A percentile compares a stretch with the other conserved stretches of the same genome.
Evolutionary conservation across 345 rosid genomes (phyloP).

Genomic region (Limnanthes douglasii): DNA sequence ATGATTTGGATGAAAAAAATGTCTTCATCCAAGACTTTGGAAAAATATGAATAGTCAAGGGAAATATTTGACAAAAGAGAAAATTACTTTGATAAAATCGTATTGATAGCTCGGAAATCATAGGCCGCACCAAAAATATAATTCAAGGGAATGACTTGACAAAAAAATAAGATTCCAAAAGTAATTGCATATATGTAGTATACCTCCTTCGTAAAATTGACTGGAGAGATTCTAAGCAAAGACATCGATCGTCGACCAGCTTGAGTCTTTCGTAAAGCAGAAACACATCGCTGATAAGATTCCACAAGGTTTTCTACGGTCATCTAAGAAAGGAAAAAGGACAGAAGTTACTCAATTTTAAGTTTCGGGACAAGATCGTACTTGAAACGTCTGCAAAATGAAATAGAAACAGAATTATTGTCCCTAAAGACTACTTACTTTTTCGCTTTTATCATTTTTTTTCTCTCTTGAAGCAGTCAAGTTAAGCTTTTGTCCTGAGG

Average conservation of each 20-base stretch:
- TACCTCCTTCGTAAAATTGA: slow-evolving; percentile 88
- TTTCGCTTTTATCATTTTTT: slow-evolving; percentile 26
- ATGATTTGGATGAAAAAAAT: no score
- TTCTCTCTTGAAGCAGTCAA: slow-evolving; percentile 15
- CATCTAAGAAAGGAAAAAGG: slow-evolving; percentile 30
- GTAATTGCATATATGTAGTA: no score
- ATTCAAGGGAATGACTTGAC: no score
- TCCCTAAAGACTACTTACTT: slow-evolving; percentile 30
- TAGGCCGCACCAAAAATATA: no score
- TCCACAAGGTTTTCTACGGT: slow-evolving; percentile 52
- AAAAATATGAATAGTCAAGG: no score
- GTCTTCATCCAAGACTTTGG: no score
- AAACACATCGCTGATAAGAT: slow-evolving; percentile 58
- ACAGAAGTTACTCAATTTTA: neutral
- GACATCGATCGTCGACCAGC: slow-evolving; percentile 44
- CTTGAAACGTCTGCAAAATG: no score
- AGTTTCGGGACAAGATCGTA: neutral
- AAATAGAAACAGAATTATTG: no score
- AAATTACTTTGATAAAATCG: no score
- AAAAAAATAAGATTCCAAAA: no score
- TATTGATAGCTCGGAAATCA: no score
- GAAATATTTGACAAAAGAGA: no score
- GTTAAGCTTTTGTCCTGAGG: slow-evolving; percentile 12
- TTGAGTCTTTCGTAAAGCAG: slow-evolving; percentile 46
- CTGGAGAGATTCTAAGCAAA: slow-evolving; percentile 68